phyloP scores from a whole-genome alignment of 2,329 filamentous ascomycete species.

The Biscogniauxia marginata region DNA sequence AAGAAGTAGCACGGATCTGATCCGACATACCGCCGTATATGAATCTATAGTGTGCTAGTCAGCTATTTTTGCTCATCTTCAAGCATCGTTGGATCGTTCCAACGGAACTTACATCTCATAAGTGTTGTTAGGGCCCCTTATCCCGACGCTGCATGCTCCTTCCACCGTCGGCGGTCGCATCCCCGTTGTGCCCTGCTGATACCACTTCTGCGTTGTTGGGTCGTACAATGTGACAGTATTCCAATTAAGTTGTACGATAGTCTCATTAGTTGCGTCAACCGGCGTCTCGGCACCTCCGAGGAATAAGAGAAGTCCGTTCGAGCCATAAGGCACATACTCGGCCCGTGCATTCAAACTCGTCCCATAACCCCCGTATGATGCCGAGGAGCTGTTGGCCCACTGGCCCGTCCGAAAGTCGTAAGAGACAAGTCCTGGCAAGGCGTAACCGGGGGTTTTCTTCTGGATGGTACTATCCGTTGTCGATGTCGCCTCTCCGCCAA shows the following conservation, averaged over 20 bases:
- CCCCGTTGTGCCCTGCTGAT: slow-evolving; percentile 34
- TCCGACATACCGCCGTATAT: slow-evolving; percentile 35
- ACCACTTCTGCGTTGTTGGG: slow-evolving; percentile 35
- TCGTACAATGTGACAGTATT: slow-evolving; percentile 34
- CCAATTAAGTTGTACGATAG: slow-evolving; percentile 24
- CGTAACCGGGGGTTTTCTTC: slow-evolving; percentile 23
- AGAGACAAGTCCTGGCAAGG: slow-evolving; percentile 31
- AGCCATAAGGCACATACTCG: slow-evolving; percentile 34
- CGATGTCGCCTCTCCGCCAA: slow-evolving; percentile 30
- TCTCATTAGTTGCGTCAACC: slow-evolving; percentile 21
- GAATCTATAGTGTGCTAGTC: slow-evolving; percentile 28
- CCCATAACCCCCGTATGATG: slow-evolving; percentile 22
- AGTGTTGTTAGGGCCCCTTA: slow-evolving; percentile 31
- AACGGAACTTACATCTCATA: slow-evolving; percentile 36
- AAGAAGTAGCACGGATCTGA: slow-evolving; percentile 19
- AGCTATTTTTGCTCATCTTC: background rate
- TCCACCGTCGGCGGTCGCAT: slow-evolving; percentile 26
- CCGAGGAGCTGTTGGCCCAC: slow-evolving; percentile 33
- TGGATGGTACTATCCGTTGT: slow-evolving; percentile 25
- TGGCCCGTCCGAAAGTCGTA: slow-evolving; percentile 32
- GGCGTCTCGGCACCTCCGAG: slow-evolving; percentile 32
- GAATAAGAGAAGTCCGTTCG: slow-evolving; percentile 33
- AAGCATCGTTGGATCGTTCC: too few species aligned
- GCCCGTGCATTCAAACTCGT: slow-evolving; percentile 32
- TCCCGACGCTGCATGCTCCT: slow-evolving; percentile 35